Evolutionary conservation across 345 rosid species (phyloP), one percentile per base, ranked within the genome.

Genomic region (Microthlaspi erraticum): DNA sequence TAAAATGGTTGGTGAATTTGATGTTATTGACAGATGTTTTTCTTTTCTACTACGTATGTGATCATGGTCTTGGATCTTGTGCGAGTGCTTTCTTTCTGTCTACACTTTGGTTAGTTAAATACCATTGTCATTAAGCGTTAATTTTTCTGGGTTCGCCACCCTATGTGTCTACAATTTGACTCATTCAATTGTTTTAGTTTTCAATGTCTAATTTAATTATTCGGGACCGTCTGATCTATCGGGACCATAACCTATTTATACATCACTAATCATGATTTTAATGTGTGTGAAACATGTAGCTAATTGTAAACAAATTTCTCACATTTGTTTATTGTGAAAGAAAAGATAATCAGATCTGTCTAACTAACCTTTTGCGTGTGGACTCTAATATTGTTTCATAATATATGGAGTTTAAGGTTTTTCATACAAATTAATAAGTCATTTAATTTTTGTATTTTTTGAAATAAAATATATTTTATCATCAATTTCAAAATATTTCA

Each of bases 51-150:
- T 64, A 29, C 56, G 12, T 34, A 56, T 69, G 57, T 45, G 42
- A 73, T 32, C 32, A 29, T 52, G 60, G 29, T 60, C 61, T 79
- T 74, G 83, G 84, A 83, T 81, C 83, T 65, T 64, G 87, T 59
- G 78, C 53, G 44, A 72, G 66, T 77, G 64, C 62, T 58, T 55
- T 68, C 70, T 53, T 53, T 64, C 59, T 76, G 64, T 73, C 73
- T 68, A 74, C 56, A 38, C 45, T 56, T 52, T 20, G 26, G 34
- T 45, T 60, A 36, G 37, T 68, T 43, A 68, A 68, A 60, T 74
- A 71, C 66, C 60, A 62, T 60, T 66, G 74, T 68, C 72, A 71
- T 79, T 71, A 68, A 48, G 6, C 26, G 7, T 66, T 70, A 29
- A 38, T 23, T 23, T 23, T 1, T 23, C 71, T 72, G 57, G 85